These are phyloP conservation scores for Rhodotorula babjevae DNA, from an alignment of 768 basidiomycete species.

Conservation along the genomic window DNA sequence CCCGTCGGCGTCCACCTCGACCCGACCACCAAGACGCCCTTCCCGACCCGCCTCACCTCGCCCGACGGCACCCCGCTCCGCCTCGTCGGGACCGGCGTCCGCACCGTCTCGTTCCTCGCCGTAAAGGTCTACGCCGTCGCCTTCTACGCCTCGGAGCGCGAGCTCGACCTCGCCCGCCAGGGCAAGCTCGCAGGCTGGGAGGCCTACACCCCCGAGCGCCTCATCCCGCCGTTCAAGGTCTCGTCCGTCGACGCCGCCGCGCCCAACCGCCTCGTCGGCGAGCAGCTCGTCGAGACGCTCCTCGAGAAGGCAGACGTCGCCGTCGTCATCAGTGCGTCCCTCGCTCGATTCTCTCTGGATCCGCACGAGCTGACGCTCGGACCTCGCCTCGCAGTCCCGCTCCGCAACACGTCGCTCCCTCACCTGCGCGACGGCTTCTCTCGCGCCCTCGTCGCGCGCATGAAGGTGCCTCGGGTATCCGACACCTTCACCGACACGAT, in stretches of 20 bases:
- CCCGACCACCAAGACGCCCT: slow-evolving; percentile 47
- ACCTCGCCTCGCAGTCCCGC: slow-evolving; percentile 44
- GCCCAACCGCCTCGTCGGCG: slow-evolving; percentile 38
- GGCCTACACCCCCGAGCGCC: slow-evolving; percentile 18
- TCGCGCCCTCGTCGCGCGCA: slow-evolving; percentile 47
- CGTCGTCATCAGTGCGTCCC: slow-evolving; percentile 46
- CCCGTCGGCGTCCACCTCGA: slow-evolving; percentile 42
- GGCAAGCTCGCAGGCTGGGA: slow-evolving; percentile 43
- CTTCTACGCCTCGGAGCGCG: slow-evolving; percentile 46
- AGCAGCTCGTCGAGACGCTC: slow-evolving; percentile 44
- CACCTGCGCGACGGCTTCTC: slow-evolving; percentile 51
- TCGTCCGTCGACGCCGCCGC: slow-evolving; percentile 17
- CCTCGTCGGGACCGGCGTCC: slow-evolving; percentile 49
- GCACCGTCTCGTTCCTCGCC: slow-evolving; percentile 49
- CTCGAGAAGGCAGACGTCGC: slow-evolving; percentile 45
- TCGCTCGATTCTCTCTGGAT: neutral
- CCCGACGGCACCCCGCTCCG: slow-evolving; percentile 38
- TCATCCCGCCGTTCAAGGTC: slow-evolving; percentile 23
- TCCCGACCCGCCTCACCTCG: slow-evolving; percentile 41
- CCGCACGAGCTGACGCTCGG: neutral
- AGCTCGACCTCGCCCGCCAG: slow-evolving; percentile 11
- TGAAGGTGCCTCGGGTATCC: slow-evolving; percentile 45
- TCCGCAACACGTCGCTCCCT: slow-evolving; percentile 48
- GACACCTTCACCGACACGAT: slow-evolving; percentile 41
- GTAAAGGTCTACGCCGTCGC: slow-evolving; percentile 50